Percentiles rank a stretch among this genome's conserved stretches.
Evolutionary conservation across 2,329 filamentous ascomycete species (phyloP).

Genomic region (Phaeophleospora eucalypticola): DNA sequence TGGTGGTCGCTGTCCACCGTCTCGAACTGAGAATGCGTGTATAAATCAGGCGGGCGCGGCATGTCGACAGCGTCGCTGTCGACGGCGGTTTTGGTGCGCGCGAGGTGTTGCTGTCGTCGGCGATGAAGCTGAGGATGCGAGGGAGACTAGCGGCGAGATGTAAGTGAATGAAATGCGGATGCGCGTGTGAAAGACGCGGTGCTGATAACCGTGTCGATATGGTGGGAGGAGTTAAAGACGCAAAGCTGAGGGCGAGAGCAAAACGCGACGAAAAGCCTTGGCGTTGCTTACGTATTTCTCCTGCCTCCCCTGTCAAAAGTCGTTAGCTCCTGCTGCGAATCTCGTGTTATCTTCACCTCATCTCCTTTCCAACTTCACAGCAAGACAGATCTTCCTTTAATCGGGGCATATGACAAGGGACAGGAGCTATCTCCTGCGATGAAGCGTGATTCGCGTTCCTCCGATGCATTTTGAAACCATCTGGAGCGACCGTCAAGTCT

Average conservation of each 20-base stretch:
- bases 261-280: background rate
- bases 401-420: too few relatives aligned
- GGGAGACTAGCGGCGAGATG: background rate
- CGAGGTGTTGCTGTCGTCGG: background rate
- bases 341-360: background rate
- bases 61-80: constrained; percentile 10
- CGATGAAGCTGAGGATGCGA: background rate
- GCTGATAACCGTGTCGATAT: background rate
- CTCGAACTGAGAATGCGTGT: constrained; percentile 28
- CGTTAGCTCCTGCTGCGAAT: background rate
- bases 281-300: background rate
- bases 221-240: background rate
- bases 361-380: background rate
- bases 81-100: background rate
- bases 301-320: background rate
- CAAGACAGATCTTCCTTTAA: too few relatives aligned
- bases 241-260: background rate
- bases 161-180: background rate
- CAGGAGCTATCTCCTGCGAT: too few relatives aligned
- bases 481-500: too few relatives aligned
- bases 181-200: background rate
- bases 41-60: constrained; percentile 25
- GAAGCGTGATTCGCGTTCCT: background rate
- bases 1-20: constrained; percentile 23
- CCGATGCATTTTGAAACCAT: too few relatives aligned